Conservation (phyloP, 2,329 filamentous ascomycete species). For the Cladophialophora psammophila region DNA sequence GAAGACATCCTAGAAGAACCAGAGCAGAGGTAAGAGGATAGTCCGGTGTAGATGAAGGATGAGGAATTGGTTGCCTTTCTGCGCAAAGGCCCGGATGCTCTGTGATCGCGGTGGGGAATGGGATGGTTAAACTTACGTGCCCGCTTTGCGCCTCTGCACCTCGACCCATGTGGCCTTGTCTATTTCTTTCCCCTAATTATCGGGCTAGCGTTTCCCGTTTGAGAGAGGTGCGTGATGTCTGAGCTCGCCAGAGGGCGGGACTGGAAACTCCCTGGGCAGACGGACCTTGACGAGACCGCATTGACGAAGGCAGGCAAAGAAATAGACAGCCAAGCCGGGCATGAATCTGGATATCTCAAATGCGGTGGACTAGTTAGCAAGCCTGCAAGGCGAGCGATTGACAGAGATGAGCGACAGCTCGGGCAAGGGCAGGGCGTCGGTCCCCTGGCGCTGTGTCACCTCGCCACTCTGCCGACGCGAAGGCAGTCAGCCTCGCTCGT, state of each 20-base stretch:
- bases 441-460: slow-evolving; percentile 34
- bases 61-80: slow-evolving; percentile 33
- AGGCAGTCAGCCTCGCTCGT: slow-evolving; percentile 35
- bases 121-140: slow-evolving; percentile 16
- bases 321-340: slow-evolving; percentile 23
- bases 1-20: slow-evolving; percentile 24
- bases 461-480: slow-evolving; percentile 31
- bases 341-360: slow-evolving; percentile 25
- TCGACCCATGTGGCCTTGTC: slow-evolving; percentile 37
- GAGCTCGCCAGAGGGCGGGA: slow-evolving; percentile 28
- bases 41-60: slow-evolving; percentile 22
- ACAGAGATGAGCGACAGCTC: slow-evolving; percentile 23
- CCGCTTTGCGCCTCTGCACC: slow-evolving; percentile 26
- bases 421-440: slow-evolving; percentile 7
- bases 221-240: slow-evolving; percentile 34
- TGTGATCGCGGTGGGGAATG: slow-evolving; percentile 15
- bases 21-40: slow-evolving; percentile 25
- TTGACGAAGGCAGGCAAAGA: slow-evolving; percentile 3
- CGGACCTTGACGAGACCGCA: slow-evolving; percentile 13
- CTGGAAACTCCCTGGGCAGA: slow-evolving; percentile 6
- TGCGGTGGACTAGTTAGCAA: slow-evolving; percentile 10
- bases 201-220: slow-evolving; percentile 31
- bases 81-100: slow-evolving; percentile 19
- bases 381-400: slow-evolving; percentile 34
- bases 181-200: slow-evolving; percentile 21